Percentiles rank a stretch among this genome's conserved stretches.
phyloP scores from a whole-genome alignment of 1,284 basidiomycete species.

The Boletus sp. region DNA sequence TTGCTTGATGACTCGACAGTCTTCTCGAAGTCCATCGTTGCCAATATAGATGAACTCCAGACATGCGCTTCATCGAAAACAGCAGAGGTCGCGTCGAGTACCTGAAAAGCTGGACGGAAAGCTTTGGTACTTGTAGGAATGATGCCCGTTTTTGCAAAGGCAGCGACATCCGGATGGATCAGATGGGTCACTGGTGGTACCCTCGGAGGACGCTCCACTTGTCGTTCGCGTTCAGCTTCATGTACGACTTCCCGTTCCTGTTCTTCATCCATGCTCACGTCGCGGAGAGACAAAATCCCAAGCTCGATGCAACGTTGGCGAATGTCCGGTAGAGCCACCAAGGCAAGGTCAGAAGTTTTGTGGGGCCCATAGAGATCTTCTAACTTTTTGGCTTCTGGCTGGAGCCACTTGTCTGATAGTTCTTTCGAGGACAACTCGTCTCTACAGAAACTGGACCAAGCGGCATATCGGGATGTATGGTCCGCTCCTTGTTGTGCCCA shows the following conservation, averaged over 20 bases:
- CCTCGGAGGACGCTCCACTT: constrained; percentile 35
- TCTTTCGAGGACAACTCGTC: constrained; percentile 1
- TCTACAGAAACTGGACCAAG: constrained; percentile 28
- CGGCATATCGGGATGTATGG: constrained; percentile 32
- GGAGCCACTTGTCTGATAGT: constrained; percentile 36
- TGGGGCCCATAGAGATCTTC: constrained; percentile 35
- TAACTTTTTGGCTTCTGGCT: constrained; percentile 38
- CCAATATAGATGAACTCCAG: constrained; percentile 25
- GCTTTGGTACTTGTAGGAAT: constrained; percentile 1
- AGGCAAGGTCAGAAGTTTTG: neutral
- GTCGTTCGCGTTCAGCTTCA: constrained; percentile 41
- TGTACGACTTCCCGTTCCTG: constrained; percentile 48
- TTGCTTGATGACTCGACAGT: constrained; percentile 1
- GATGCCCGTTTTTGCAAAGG: constrained; percentile 27
- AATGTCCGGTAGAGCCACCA: constrained; percentile 25
- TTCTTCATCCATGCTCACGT: constrained; percentile 39
- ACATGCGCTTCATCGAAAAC: constrained; percentile 1
- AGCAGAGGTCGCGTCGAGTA: constrained; percentile 14
- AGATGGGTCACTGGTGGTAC: constrained; percentile 23
- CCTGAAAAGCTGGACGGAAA: constrained; percentile 14
- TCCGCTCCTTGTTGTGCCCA: constrained; percentile 50
- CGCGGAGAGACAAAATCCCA: constrained; percentile 19
- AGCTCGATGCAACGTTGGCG: constrained; percentile 29
- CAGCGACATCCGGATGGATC: constrained; percentile 19
- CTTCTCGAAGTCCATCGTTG: constrained; percentile 32